Base-by-base conservation (phyloP, 352 stramenopile species). In the Pythium folliculosum region DNA sequence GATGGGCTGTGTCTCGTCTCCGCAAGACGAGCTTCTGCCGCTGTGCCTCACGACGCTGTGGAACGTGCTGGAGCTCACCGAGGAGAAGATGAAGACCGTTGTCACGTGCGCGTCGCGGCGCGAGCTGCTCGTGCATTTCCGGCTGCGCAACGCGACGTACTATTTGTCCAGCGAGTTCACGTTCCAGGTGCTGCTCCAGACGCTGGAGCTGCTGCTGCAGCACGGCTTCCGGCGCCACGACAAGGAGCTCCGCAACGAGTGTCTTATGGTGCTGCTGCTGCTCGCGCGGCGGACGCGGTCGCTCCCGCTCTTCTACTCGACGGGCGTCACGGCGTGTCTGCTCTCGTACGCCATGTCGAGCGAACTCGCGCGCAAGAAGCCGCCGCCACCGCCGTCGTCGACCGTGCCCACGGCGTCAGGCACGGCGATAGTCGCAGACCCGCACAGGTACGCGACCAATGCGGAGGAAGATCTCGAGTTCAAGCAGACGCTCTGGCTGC, bases 391-490 rank as follows among this genome's bases (percentile, higher is more conserved):
- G 22, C 21, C n/a, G 17, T 23, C 32, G 8, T 21, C 37, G 9
- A 43, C 19, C 8, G 21, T 30, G 10, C 27, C 21, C 0, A 55
- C 27, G 10, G 14, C 30, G 10, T 49, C 40, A 37, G 22, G 49
- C 21, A 16, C 47, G 1, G 77, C 77, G 22, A 78, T 92, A 37
- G 84, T 77, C 2, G 81, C 83, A 5, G 88, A 81, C 47, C 74
- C 65, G 8, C 75, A 86, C 48, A 65, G 86, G 58, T 94, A 89
- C 60, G 79, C 82, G 14, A 91, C 78, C n/a, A 86, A 76, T 49
- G 77, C 77, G 48, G 80, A 88, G 51, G 82, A 89, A 50, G 84
- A 94, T 63, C 82, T 94, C 38, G 86, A 94, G 69, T 91, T 94
- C 70, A 94, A 94, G 72, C 84, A 90, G 62, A 76, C 84, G 65